Evolutionary conservation across 2,329 filamentous ascomycete genomes (phyloP), one percentile per base, ranked within the genome.

Genomic region (Penicillium aurantiogriseum): DNA sequence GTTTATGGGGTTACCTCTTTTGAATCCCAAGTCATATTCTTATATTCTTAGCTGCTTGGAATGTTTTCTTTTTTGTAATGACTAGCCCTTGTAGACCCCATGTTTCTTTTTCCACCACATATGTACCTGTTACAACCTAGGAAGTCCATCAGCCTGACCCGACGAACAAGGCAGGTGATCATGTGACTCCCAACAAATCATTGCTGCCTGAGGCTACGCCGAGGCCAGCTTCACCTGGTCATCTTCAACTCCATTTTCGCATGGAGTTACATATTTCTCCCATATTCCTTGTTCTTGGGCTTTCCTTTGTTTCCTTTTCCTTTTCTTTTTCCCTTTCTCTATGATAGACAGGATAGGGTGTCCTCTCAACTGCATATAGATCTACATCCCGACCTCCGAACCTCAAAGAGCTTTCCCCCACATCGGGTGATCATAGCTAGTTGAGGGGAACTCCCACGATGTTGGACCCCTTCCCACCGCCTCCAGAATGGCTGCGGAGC

Each of bases 401-500:
- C 51, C 53, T 55, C 54, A 62, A 47, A 25, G 5, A 48, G 54
- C 58, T 54, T 38, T 51, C 49, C 63, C 59, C 59, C 58, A 57
- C 58, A 62, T 61, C 51, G 56, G 59, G 57, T 57, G 55, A 63
- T 59, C 40, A 63, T 61, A 60, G 44, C 31, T 61, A 53, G 38
- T 43, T 42, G 48, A 54, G 57, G 42, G 53, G 43, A 50, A 49
- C 15, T 39, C 49, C 46, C 63, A 71, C 53, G 48, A 79, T 79
- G 77, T 67, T 78, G 59, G 77, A 80, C 61, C 78, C 77, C 50
- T 64, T 79, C 36, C 73, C 73, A 7, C 74, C 80, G 21, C 75
- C 82, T 8, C 83, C 85, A n/a, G 68, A 71, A 53, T 77, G 77
- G 73, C 79, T 87, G 40, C 73, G 79, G 63, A 69, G 74, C 43